Conservation (phyloP, 1,284 basidiomycete genomes). For the Cerrena zonata region DNA sequence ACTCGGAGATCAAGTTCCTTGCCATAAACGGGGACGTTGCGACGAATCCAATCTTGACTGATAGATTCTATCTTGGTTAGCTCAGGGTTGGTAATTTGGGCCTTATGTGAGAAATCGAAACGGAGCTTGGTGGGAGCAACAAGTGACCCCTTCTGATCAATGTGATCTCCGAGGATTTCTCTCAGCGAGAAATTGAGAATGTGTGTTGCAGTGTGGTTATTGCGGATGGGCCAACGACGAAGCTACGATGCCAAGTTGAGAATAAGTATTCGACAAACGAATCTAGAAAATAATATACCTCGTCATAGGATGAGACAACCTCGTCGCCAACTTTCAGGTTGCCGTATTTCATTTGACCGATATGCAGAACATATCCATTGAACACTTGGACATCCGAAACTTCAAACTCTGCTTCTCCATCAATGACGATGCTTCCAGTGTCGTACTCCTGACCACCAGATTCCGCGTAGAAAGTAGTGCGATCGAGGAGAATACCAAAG, state of each 20-base stretch:
- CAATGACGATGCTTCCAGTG: conserved; percentile 89
- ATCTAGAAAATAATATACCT: conserved; percentile 35
- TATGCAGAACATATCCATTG: conserved; percentile 85
- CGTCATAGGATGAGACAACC: conserved; percentile 72
- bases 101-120: conserved; percentile 98
- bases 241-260: conserved; percentile 44
- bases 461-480: conserved; percentile 97
- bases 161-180: conserved; percentile 91
- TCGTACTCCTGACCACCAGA: conserved; percentile 96
- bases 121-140: conserved; percentile 93
- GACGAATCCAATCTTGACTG: conserved; percentile 85
- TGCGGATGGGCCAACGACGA: conserved; percentile 90
- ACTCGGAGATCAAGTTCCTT: conserved; percentile 81
- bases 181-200: conserved; percentile 93
- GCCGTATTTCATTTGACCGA: conserved; percentile 80
- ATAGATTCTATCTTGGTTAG: conserved; percentile 80
- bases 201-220: conserved; percentile 98
- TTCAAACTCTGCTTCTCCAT: conserved; percentile 87
- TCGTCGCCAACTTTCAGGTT: conserved; percentile 62
- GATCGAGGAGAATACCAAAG: conserved; percentile 88
- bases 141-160: conserved; percentile 96
- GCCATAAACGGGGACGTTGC: conserved; percentile 83
- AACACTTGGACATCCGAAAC: conserved; percentile 89
- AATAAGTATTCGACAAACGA: background rate
- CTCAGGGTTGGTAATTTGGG: conserved; percentile 72